Conservation (phyloP, 345 rosid genomes). For the Lepidium aucheri region DNA sequence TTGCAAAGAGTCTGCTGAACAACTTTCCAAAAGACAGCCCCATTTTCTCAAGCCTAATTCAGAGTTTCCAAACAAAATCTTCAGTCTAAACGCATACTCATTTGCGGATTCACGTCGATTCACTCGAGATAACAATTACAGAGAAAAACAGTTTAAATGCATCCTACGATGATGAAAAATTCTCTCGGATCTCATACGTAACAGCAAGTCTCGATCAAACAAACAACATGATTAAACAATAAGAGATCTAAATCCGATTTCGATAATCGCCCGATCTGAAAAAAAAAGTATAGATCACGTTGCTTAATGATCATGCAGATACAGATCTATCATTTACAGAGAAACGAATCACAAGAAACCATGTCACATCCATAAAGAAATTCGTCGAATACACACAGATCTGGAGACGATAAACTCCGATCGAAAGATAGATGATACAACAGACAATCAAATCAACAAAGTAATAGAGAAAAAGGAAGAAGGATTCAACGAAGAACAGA, state of each 20-base stretch:
- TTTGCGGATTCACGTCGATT: not conserved
- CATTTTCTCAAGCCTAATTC: constrained; percentile 31
- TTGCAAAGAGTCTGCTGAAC: constrained; percentile 53
- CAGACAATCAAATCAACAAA: not conserved
- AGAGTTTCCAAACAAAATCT: not conserved
- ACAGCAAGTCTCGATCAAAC: not conserved
- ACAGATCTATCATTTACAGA: not conserved
- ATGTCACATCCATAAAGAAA: not conserved
- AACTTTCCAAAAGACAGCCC: constrained; percentile 58
- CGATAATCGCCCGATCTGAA: not conserved
- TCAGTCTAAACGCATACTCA: not conserved
- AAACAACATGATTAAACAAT: not conserved
- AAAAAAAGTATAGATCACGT: not conserved
- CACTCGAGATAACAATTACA: not conserved
- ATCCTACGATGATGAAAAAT: not conserved
- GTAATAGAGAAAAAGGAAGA: not conserved
- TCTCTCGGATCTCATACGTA: constrained; percentile 1
- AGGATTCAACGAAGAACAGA: not conserved
- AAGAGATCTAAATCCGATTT: constrained; percentile 10
- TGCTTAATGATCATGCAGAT: not conserved
- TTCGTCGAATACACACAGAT: constrained; percentile 3
- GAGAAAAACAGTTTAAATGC: not conserved
- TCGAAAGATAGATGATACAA: not conserved
- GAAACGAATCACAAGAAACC: not conserved
- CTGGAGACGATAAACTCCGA: constrained; percentile 2